Percentiles rank a stretch among this genome's conserved stretches.
Conservation (phyloP, 2,329 filamentous ascomycete genomes). For the Fusarium vanettenii region DNA sequence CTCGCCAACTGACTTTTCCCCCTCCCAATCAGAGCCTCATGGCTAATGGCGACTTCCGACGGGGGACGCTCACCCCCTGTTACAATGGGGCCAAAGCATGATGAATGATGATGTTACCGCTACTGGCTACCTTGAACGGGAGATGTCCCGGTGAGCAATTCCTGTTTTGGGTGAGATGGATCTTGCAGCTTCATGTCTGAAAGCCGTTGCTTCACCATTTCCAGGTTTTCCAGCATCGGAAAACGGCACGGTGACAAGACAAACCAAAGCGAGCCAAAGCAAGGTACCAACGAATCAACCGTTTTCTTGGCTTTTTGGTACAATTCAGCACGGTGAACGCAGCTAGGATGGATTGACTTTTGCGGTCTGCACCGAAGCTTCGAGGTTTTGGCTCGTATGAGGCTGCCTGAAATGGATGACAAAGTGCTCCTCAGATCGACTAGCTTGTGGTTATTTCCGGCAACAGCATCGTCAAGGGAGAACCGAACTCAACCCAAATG, state of each 20-base stretch:
- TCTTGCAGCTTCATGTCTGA: constrained; percentile 3
- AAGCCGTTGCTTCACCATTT: not conserved
- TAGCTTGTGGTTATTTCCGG: not conserved
- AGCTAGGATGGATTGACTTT: not conserved
- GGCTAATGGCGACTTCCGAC: not conserved
- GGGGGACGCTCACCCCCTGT: not conserved
- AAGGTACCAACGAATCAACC: not conserved
- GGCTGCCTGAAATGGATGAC: not conserved
- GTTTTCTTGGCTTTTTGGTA: not conserved
- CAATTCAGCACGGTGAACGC: not conserved
- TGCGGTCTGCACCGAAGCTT: not conserved
- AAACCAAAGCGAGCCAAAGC: not conserved
- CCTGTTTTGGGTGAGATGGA: constrained; percentile 4
- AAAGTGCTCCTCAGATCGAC: not conserved
- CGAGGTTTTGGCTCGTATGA: not conserved
- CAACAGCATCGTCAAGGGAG: not conserved
- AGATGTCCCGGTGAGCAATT: not conserved
- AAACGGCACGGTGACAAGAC: not conserved
- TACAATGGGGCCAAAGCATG: constrained; percentile 24
- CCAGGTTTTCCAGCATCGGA: not conserved
- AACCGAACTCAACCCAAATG: not conserved
- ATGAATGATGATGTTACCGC: constrained; percentile 30
- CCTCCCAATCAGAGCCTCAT: not conserved
- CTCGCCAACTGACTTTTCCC: not conserved
- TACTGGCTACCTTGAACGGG: constrained; percentile 1